phyloP scores from a whole-genome alignment of 192 early-diverging fungal genomes.

The Rhizoclosmatium sp. region DNA sequence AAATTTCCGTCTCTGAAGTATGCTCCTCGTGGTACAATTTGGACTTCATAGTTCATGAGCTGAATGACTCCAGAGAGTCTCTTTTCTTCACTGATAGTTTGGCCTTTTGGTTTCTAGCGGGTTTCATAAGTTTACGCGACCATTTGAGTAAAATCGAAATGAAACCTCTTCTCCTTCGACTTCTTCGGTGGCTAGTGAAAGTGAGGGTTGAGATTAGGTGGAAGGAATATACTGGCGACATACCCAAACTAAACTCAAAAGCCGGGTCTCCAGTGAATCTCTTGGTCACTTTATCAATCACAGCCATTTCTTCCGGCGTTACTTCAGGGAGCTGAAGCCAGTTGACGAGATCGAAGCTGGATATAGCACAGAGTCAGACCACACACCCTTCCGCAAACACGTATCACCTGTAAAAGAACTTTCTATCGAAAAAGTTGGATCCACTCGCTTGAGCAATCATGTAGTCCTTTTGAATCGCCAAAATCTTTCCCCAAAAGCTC shows the following conservation, averaged over 20 bases:
- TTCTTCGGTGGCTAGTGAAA: conserved; percentile 21
- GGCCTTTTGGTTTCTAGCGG: conserved; percentile 33
- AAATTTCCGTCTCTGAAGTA: conserved; percentile 57
- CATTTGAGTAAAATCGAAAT: not conserved
- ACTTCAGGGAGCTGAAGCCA: conserved; percentile 66
- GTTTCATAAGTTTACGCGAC: not conserved
- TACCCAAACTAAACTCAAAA: conserved; percentile 52
- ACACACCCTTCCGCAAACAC: not conserved
- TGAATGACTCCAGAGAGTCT: conserved; percentile 53
- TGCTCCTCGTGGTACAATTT: conserved; percentile 62
- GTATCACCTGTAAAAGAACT: conserved; percentile 61
- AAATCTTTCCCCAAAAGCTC: conserved; percentile 64
- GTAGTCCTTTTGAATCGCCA: conserved; percentile 64
- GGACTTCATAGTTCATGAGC: conserved; percentile 58
- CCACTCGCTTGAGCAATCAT: conserved; percentile 55
- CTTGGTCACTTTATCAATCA: conserved; percentile 47
- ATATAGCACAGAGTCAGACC: not conserved
- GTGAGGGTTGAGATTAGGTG: not conserved
- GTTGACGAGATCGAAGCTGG: conserved; percentile 56
- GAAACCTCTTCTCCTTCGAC: conserved; percentile 43
- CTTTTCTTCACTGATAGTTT: conserved; percentile 58
- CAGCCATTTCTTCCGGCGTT: conserved; percentile 46
- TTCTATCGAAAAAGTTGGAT: conserved; percentile 53
- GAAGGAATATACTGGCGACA: not conserved
- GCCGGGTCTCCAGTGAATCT: conserved; percentile 63